Evolutionary conservation across 805 yeast genomes (phyloP), one percentile per base, ranked within the genome.

Genomic region (Candida schatavii): DNA sequence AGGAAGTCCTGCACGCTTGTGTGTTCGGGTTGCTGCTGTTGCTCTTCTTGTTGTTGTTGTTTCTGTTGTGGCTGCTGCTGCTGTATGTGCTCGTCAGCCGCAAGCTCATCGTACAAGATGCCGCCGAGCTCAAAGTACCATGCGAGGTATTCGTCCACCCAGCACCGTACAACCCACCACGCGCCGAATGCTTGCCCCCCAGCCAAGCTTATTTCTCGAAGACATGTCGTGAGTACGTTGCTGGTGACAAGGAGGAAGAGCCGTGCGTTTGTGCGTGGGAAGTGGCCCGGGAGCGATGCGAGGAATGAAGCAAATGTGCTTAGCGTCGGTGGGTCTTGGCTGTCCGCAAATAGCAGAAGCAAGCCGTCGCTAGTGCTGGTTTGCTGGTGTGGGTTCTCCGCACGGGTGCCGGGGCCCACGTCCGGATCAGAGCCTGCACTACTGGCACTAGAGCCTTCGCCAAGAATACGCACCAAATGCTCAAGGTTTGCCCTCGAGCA

Each of bases 91-190:
- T 21, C 26, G n/a, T 40, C 15, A 27, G 26, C 27, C 3, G 36
- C 25, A 46, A 61, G 58, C 29, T 62, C 69, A 14, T 54, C 58
- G 29, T 61, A 59, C 19, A 78, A 56, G 46, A 74, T 74, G 0
- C 83, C 82, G 3, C 83, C 82, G 13, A 79, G 59, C 52, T 83
- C 88, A 20, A 83, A 81, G 43, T 75, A 63, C 80, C 88, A 82
- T 2, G 73, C 73, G 46, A 83, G 65, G 72, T 78, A 84, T 53
- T 85, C 91, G 52, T 82, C 88, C 5, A 81, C 66, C 89, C 91
- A 85, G 56, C 88, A 80, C 42, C 85, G 68, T 2, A 83, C 68
- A 34, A 78, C 72, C 88, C 88, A 84, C 91, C 91, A 85, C 2
- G 80, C 77, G 7, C 80, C 81, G 55, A 85, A 82, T 2, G 83